Evolutionary conservation across 805 yeast species (phyloP).

Genomic region (Sporopachydermia lactativora): DNA sequence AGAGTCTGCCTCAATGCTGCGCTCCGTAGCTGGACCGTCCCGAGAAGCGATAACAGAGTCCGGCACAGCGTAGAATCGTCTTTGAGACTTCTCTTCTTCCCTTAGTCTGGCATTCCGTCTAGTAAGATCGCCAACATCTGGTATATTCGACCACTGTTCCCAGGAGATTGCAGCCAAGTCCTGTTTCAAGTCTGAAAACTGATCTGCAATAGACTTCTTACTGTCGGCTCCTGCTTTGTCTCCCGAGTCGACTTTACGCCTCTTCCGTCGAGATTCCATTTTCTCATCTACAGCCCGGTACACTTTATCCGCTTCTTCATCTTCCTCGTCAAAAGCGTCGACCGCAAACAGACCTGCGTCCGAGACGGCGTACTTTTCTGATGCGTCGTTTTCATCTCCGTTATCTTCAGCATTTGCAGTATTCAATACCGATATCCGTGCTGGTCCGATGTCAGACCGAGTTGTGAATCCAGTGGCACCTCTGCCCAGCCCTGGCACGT

Average conservation of each 20-base stretch:
- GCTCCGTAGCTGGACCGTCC: conserved; percentile 16
- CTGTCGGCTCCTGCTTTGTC: conserved; percentile 14
- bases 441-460: conserved; percentile 56
- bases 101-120: conserved; percentile 62
- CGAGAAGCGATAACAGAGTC: conserved; percentile 39
- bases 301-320: conserved; percentile 64
- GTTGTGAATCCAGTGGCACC: conserved; percentile 94
- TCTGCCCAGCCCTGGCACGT: conserved; percentile 84
- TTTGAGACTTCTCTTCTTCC: conserved; percentile 41
- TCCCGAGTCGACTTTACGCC: conserved; percentile 14
- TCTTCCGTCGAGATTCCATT: conserved; percentile 17
- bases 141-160: conserved; percentile 70
- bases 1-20: conserved; percentile 19
- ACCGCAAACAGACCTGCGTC: conserved; percentile 21
- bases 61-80: conserved; percentile 72
- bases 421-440: conserved; percentile 22
- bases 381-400: conserved; percentile 22
- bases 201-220: conserved; percentile 27
- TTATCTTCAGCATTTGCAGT: conserved; percentile 14
- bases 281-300: conserved; percentile 56
- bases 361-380: conserved; percentile 17
- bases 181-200: conserved; percentile 57
- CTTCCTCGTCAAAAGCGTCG: conserved; percentile 32
- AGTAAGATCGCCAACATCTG: conserved; percentile 84
- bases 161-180: conserved; percentile 41